A percentile compares a stretch with the other conserved stretches of the same genome.
phyloP scores from a whole-genome alignment of 371 early-diverging fungal genomes.

The Syncephalis fuscata region DNA sequence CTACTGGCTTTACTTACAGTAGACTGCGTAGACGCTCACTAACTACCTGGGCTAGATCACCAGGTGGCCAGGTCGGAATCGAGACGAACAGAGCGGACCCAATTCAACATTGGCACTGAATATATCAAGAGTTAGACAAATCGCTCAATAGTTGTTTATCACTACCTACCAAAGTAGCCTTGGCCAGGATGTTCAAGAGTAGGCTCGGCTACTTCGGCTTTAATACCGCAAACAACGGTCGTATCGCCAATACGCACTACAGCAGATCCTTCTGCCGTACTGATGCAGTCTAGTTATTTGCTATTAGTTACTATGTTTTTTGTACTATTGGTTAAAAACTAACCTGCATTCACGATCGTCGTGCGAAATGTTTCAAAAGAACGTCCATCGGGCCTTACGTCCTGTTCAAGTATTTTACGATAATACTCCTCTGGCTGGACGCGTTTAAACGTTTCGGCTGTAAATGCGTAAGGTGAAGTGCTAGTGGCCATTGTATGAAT shows the following conservation, averaged over 20 bases:
- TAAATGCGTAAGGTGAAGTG: conserved; percentile 13
- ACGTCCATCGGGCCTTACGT: conserved; percentile 76
- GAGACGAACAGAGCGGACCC: conserved; percentile 69
- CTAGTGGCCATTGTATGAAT: too few species aligned
- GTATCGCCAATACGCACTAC: conserved; percentile 81
- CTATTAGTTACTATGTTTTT: conserved; percentile 3
- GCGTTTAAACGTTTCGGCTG: conserved; percentile 33
- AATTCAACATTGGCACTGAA: conserved; percentile 85
- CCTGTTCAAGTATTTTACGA: conserved; percentile 58
- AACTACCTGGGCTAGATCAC: conserved; percentile 67
- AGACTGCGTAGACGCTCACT: conserved; percentile 61
- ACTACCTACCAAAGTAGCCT: conserved; percentile 57
- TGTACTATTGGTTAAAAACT: too few species aligned
- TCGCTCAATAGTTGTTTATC: neutral
- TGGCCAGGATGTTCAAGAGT: conserved; percentile 36
- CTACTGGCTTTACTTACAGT: conserved; percentile 25
- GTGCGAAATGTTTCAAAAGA: conserved; percentile 35
- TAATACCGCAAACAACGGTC: conserved; percentile 81
- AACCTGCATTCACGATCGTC: conserved; percentile 23
- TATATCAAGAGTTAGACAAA: too few species aligned
- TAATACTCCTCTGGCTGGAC: conserved; percentile 82
- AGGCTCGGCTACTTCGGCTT: conserved; percentile 88
- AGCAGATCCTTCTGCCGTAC: conserved; percentile 72
- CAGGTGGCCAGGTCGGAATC: conserved; percentile 77
- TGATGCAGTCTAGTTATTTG: conserved; percentile 37